Conservation (phyloP, 139 green algal genomes). For the Tetraselmis chui region DNA sequence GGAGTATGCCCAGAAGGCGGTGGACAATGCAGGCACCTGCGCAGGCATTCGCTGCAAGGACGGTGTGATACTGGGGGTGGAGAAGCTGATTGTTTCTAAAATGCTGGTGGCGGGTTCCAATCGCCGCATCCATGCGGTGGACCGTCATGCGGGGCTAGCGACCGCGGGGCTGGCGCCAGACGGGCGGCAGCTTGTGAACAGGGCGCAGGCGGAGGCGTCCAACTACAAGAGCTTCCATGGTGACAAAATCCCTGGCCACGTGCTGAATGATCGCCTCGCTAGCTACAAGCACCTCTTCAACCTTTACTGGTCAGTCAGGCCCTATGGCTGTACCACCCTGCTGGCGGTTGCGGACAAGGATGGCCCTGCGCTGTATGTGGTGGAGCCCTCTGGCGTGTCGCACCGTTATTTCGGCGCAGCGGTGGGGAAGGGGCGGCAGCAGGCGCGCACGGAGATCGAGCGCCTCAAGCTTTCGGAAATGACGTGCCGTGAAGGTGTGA, state of each 20-base stretch:
- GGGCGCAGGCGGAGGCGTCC: conserved; percentile 62
- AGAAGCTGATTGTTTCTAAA: conserved; percentile 95
- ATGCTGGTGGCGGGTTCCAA: conserved; percentile 89
- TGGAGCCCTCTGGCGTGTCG: conserved; percentile 75
- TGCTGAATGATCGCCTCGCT: conserved; percentile 85
- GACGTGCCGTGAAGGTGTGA: conserved; percentile 79
- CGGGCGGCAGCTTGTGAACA: conserved; percentile 76
- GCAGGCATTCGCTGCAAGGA: conserved; percentile 92
- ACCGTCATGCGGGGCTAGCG: conserved; percentile 81
- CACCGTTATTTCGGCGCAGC: conserved; percentile 88
- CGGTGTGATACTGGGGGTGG: conserved; percentile 88
- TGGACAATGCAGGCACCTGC: conserved; percentile 92
- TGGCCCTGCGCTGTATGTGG: conserved; percentile 82
- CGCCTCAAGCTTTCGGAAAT: conserved; percentile 91
- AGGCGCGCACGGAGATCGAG: conserved; percentile 96
- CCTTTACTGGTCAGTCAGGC: conserved; percentile 89
- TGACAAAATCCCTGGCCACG: conserved; percentile 79
- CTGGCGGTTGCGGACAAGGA: conserved; percentile 74
- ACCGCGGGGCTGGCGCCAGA: conserved; percentile 69
- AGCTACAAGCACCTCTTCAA: conserved; percentile 95
- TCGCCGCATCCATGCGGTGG: conserved; percentile 75
- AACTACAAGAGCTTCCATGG: conserved; percentile 89
- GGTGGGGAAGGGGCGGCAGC: conserved; percentile 92
- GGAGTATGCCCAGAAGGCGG: conserved; percentile 97
- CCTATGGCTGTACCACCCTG: conserved; percentile 73